Evolutionary conservation across 148 eudicot species (phyloP), one percentile per base, ranked within the genome.

Genomic region (Rhododendron simsii): DNA sequence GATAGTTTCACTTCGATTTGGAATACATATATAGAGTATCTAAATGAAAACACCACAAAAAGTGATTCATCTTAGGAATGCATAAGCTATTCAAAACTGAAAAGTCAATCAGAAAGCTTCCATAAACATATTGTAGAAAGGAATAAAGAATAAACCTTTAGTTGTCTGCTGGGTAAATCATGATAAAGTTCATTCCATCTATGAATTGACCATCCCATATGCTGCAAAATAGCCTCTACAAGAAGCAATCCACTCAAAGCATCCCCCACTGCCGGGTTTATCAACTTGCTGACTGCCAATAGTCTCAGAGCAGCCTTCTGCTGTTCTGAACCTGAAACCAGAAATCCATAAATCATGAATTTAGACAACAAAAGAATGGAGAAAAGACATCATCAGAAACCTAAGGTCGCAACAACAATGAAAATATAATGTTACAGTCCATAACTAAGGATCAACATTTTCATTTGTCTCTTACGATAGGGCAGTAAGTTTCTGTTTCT

Each of bases 231-330:
- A 61, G 90, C 96, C 87, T 95, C 99, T 83, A 97, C 99, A 73
- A 97, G 90, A 80, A 97, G 90, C 92, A 95, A 61, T 76, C 99
- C 99, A 85, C 98, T 95, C 87, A 97, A 85, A 48, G 99, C 98
- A 87, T 97, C 99, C 67, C 99, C 99, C 87, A 97, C 98, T 23
- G 99, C 99, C 84, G 94, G 30, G 89, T 97, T 97, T 86, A 97
- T 94, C 88, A 97, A 85, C 87, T 92, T 91, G 88, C 96, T 94
- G 76, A 93, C 95, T 20, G 98, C 98, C 91, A 94, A 87, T 84
- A 97, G 90, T 91, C 99, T 92, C 87, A 85, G 85, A 78, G 92
- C 94, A 86, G 98, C 98, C 92, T 93, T 93, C 3, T 93, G 93
- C 91, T 91, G 89, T 85, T 91, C 95, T n/a, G 94, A 93, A 84